Evolutionary conservation across 257 asterid species (phyloP).

Genomic region (Salvia hispanica): DNA sequence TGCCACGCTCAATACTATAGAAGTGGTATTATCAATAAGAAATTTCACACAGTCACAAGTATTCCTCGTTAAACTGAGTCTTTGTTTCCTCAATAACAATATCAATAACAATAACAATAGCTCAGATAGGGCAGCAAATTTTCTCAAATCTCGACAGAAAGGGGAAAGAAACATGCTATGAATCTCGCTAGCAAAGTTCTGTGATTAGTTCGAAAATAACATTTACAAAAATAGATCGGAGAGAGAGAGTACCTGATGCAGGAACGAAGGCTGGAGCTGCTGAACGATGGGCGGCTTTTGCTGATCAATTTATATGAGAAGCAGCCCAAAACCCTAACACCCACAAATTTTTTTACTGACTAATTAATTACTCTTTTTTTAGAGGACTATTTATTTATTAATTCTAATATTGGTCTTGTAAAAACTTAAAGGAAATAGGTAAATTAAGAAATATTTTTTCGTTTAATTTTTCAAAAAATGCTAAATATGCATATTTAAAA

Average conservation of each 20-base stretch:
- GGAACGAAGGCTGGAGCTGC: constrained; percentile 12
- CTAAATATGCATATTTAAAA: too few species aligned
- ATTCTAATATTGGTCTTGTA: too few species aligned
- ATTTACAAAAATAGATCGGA: background rate
- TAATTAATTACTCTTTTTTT: too few species aligned
- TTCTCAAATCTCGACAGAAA: background rate
- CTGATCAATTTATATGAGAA: constrained; percentile 13
- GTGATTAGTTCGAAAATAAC: background rate
- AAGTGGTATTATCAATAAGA: too few species aligned
- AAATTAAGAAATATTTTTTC: too few species aligned
- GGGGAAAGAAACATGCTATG: background rate
- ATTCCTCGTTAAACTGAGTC: too few species aligned
- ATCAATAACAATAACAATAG: too few species aligned
- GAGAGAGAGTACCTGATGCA: background rate
- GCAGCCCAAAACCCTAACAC: constrained; percentile 21
- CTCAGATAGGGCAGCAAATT: too few species aligned
- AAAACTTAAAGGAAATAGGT: too few species aligned
- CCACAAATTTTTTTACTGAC: background rate
- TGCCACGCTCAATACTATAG: too few species aligned
- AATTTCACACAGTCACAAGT: too few species aligned
- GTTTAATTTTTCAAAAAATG: too few species aligned
- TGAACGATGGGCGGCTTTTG: background rate
- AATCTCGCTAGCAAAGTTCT: background rate
- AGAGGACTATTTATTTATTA: background rate
- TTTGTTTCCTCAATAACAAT: background rate